phyloP scores from a whole-genome alignment of 371 early-diverging fungal genomes.

The Mucor piriformis region DNA sequence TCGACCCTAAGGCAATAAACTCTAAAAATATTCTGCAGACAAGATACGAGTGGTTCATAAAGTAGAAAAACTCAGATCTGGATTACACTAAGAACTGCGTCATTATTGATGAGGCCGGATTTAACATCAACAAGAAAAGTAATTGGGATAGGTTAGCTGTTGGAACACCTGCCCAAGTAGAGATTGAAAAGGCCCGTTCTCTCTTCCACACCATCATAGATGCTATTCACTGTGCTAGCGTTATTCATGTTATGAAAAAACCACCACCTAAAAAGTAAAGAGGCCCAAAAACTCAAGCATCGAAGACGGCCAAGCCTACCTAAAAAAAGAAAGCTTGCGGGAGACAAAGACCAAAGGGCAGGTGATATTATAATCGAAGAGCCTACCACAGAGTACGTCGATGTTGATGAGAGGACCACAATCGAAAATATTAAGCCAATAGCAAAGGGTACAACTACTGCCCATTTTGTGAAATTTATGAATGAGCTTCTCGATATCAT shows the following conservation, averaged over 20 bases:
- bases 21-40: slow-evolving; percentile 7
- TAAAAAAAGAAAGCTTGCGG: slow-evolving; percentile 3
- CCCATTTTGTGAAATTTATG: slow-evolving; percentile 15
- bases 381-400: slow-evolving; percentile 13
- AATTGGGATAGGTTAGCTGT: background rate
- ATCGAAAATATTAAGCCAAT: slow-evolving; percentile 6
- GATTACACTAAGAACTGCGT: slow-evolving; percentile 12
- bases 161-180: slow-evolving; percentile 12
- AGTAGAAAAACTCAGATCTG: slow-evolving; percentile 12
- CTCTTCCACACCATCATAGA: slow-evolving; percentile 21
- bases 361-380: slow-evolving; percentile 13
- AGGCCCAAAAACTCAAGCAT: slow-evolving; percentile 11
- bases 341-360: slow-evolving; percentile 10
- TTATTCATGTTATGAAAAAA: slow-evolving; percentile 16
- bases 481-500: slow-evolving; percentile 14
- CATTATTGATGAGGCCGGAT: slow-evolving; percentile 14
- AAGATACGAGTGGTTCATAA: slow-evolving; percentile 5
- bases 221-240: slow-evolving; percentile 22
- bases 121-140: slow-evolving; percentile 11
- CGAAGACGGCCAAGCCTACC: background rate
- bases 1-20: slow-evolving; percentile 17
- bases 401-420: background rate
- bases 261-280: slow-evolving; percentile 13
- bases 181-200: slow-evolving; percentile 15
- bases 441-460: slow-evolving; percentile 19